phyloP scores from a whole-genome alignment of 805 yeast genomes.

The Saccharomycopsis javanensis region DNA sequence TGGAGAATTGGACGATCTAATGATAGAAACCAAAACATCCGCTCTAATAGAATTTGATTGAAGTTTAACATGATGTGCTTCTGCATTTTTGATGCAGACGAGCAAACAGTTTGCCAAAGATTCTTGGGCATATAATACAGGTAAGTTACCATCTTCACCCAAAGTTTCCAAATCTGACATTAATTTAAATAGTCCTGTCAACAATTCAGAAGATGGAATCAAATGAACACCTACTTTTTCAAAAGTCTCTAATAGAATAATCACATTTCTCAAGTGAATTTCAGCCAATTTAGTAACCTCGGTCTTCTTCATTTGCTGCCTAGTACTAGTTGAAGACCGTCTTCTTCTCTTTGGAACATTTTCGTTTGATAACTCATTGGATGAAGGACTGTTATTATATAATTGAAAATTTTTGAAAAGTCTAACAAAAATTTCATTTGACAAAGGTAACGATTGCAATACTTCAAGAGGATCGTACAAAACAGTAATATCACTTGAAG shows the following conservation, averaged over 20 bases:
- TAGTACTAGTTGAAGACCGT: conserved; percentile 65
- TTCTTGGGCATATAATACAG: conserved; percentile 87
- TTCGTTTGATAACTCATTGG: conserved; percentile 22
- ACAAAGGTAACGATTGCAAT: conserved; percentile 44
- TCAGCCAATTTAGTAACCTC: conserved; percentile 71
- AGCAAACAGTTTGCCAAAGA: conserved; percentile 80
- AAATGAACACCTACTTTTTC: conserved; percentile 37
- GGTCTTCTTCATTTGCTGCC: conserved; percentile 60
- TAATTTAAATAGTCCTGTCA: conserved; percentile 47
- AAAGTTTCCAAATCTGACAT: conserved; percentile 72
- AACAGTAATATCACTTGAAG: conserved; percentile 31
- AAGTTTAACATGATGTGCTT: conserved; percentile 30
- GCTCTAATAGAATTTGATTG: conserved; percentile 71
- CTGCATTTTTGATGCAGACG: conserved; percentile 50
- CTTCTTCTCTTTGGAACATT: conserved; percentile 72
- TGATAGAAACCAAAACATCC: conserved; percentile 83
- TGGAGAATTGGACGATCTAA: conserved; percentile 81
- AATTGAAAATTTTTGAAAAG: conserved; percentile 53
- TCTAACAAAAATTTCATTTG: conserved; percentile 46
- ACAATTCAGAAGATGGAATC: conserved; percentile 33
- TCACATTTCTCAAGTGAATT: conserved; percentile 63
- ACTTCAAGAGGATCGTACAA: conserved; percentile 46
- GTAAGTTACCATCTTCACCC: conserved; percentile 84
- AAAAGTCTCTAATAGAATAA: conserved; percentile 69
- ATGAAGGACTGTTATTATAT: conserved; percentile 32